Conservation (phyloP, 495 filamentous ascomycete species). For the Xylaria curta region DNA sequence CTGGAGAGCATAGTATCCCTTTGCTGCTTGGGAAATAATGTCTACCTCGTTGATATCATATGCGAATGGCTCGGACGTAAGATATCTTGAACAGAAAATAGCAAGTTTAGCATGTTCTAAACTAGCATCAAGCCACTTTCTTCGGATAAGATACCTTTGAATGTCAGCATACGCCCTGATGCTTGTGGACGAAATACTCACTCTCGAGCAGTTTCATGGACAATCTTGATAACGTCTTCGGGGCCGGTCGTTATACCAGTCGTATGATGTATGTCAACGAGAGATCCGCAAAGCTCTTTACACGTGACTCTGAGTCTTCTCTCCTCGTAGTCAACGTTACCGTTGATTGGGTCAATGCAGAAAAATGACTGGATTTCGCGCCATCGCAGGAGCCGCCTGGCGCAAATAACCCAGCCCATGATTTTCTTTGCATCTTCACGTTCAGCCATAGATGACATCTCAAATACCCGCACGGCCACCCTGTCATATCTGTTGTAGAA, state of each 20-base stretch:
- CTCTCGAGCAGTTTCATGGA: constrained; percentile 16
- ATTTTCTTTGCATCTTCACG: constrained; percentile 22
- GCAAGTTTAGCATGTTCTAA: not conserved
- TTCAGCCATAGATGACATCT: constrained; percentile 1
- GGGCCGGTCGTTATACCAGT: not conserved
- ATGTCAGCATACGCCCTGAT: not conserved
- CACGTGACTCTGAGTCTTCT: constrained; percentile 18
- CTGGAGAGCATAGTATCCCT: constrained; percentile 23
- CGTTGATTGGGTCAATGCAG: constrained; percentile 25
- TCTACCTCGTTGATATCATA: not conserved
- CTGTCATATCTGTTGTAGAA: constrained; percentile 19
- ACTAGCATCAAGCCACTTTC: not conserved
- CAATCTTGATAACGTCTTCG: constrained; percentile 15
- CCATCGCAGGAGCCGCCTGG: constrained; percentile 24
- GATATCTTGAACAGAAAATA: constrained; percentile 13
- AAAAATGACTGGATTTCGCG: constrained; percentile 27
- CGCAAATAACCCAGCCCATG: constrained; percentile 22
- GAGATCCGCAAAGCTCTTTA: constrained; percentile 27
- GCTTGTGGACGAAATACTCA: not conserved
- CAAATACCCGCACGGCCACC: constrained; percentile 17
- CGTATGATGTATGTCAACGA: constrained; percentile 18
- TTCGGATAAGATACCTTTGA: not conserved
- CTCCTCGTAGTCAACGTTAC: constrained; percentile 14
- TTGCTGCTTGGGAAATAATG: not conserved
- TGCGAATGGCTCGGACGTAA: not conserved